Evolutionary conservation across 768 basidiomycete genomes (phyloP).

Genomic region (Trametes cinnabarina): DNA sequence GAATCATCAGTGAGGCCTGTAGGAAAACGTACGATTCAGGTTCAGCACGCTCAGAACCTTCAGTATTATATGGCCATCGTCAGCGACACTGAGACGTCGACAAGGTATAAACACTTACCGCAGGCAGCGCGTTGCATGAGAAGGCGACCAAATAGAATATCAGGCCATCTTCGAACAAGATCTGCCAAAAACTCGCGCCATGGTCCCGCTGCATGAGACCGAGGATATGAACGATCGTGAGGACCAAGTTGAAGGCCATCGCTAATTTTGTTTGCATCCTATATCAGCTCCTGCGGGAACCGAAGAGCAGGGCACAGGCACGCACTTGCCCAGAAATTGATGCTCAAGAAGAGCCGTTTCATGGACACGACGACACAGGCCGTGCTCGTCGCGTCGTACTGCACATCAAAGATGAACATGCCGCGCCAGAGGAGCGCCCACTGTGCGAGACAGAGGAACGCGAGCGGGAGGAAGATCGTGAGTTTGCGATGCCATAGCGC

Average conservation of each 20-base stretch:
- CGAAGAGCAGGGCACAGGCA: slow-evolving; percentile 6
- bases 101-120: slow-evolving; percentile 40
- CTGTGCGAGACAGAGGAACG: slow-evolving; percentile 56
- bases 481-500: slow-evolving; percentile 67
- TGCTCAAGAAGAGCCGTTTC: slow-evolving; percentile 55
- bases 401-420: slow-evolving; percentile 63
- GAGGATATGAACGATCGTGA: slow-evolving; percentile 53
- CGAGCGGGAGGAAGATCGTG: slow-evolving; percentile 48
- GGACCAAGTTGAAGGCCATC: slow-evolving; percentile 66
- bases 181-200: slow-evolving; percentile 60
- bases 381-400: slow-evolving; percentile 42
- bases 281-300: not conserved
- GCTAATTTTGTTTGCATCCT: slow-evolving; percentile 36
- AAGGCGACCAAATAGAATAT: slow-evolving; percentile 69
- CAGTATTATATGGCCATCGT: not conserved
- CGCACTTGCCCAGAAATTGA: slow-evolving; percentile 71
- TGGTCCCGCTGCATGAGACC: slow-evolving; percentile 47
- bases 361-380: slow-evolving; percentile 53
- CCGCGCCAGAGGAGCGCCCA: slow-evolving; percentile 68
- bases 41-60: slow-evolving; percentile 59
- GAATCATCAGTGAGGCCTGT: not conserved
- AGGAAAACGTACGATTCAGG: slow-evolving; percentile 49
- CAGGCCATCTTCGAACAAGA: slow-evolving; percentile 73
- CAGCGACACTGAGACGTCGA: not conserved
- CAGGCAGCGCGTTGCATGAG: slow-evolving; percentile 63